Base-by-base conservation (phyloP, 2,329 filamentous ascomycete genomes). In the Keithomyces neogunnii region DNA sequence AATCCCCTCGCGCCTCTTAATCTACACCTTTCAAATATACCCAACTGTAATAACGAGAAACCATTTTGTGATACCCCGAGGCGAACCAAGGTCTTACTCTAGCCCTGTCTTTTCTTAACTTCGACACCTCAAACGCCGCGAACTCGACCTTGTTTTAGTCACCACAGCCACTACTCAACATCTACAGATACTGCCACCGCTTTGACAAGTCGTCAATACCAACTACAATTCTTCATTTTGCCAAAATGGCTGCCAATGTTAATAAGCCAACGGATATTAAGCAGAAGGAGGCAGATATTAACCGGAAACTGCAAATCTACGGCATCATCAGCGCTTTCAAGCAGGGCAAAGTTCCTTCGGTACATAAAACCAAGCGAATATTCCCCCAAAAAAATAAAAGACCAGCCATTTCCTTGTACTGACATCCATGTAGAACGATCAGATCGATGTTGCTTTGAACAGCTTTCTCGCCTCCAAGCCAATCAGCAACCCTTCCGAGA, bases 391-490 rank as follows among this genome's bases (percentile, higher is more conserved):
- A 19, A n/a, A 8, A 29, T 30, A 26, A 30, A 4, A 19, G 6
- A 2, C 8, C 5, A 6, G 7, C 29, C 32, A 26, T 1, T 36
- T 6, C 9, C 10, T 35, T 47, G 1, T 19, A 52, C 47, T 28
- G 13, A 26, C 8, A 31, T 3, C 13, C 5, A 3, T 50, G 53
- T 62, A 89, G 86, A 96, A 96, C 71, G 88, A 92, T 62, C 91
- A 96, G 74, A 95, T 96, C 67, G 93, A 97, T 73, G 78, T 96
- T 47, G 91, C 93, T 31, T 72, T 99, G 66, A 97, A 95, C 78
- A 93, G 87, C 66, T 86, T 89, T 60, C 77, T 96, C 48, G 76
- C 77, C 35, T 91, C 86, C 58, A 83, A 80, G 65, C 75, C 82
- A 7, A 73, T 97, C 30, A 70, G 81, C 3, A 81, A 72, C 29